Conservation (phyloP, 129 eudicot species). For the Sambucus nigra region DNA sequence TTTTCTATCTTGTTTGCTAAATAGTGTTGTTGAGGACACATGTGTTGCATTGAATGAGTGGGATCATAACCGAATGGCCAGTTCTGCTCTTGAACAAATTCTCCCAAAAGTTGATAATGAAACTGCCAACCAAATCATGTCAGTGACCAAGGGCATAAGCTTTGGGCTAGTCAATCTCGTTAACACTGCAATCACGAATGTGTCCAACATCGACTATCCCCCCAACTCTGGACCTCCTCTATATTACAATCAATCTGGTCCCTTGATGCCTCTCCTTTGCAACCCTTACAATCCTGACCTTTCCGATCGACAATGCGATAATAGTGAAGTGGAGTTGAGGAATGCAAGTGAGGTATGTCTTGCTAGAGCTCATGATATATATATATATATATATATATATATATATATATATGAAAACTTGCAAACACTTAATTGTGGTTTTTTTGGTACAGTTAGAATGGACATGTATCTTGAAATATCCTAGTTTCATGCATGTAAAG, state of each 20-base stretch:
- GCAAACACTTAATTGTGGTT: no score
- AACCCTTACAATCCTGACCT: conserved; percentile 23
- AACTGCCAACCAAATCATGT: conserved; percentile 15
- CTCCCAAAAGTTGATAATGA: conserved; percentile 26
- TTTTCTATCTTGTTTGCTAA: no score
- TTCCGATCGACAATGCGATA: conserved; percentile 19
- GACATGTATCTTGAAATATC: no score
- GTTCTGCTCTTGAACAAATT: conserved; percentile 28
- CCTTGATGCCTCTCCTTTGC: conserved; percentile 30
- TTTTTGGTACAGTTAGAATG: no score
- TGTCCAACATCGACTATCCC: conserved; percentile 23
- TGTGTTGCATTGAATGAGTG: conserved; percentile 39
- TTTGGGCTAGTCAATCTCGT: conserved; percentile 13
- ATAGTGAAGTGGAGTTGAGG: conserved; percentile 24
- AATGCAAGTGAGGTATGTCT: conserved; percentile 22
- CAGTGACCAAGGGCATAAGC: conserved; percentile 19
- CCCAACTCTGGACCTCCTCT: conserved; percentile 26
- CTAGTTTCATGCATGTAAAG: no score
- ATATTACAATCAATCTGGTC: conserved; percentile 41
- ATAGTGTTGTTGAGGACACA: conserved; percentile 36
- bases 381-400: no score
- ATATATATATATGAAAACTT: background rate
- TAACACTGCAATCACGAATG: conserved; percentile 13
- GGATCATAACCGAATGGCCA: conserved; percentile 34
- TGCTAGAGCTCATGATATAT: background rate